phyloP scores from a whole-genome alignment of 2,329 filamentous ascomycete genomes.

The Cryphonectria parasitica region DNA sequence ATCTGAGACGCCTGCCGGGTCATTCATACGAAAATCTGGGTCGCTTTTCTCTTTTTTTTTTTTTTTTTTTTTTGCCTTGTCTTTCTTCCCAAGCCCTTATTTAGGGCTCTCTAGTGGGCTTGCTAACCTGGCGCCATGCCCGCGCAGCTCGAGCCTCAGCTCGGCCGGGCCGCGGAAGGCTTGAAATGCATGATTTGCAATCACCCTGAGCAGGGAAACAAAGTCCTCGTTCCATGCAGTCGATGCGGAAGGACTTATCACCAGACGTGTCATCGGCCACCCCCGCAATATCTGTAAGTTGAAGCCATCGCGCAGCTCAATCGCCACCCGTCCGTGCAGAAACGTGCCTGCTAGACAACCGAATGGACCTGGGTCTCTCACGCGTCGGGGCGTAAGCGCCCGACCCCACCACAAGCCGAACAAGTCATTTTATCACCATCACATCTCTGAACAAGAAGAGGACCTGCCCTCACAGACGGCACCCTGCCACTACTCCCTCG shows the following conservation, averaged over 20 bases:
- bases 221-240: constrained; percentile 32
- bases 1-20: constrained; percentile 61
- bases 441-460: not conserved
- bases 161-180: constrained; percentile 1
- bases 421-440: not conserved
- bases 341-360: not conserved
- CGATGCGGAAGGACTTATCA: constrained; percentile 34
- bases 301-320: too few species aligned
- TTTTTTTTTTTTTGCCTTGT: too few species aligned
- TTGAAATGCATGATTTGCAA: constrained; percentile 22
- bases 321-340: not conserved
- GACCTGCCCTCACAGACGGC: not conserved
- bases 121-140: constrained; percentile 24
- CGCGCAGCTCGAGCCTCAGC: constrained; percentile 14
- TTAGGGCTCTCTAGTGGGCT: not conserved
- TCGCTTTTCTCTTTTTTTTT: constrained; percentile 12
- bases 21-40: constrained; percentile 30
- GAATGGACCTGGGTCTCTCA: not conserved
- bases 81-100: not conserved
- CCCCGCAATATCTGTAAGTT: constrained; percentile 28
- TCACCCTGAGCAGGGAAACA: constrained; percentile 29
- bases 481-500: not conserved
- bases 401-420: constrained; percentile 5
- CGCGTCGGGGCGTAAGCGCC: constrained; percentile 9
- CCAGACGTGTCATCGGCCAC: constrained; percentile 33